Evolutionary conservation across 306 rosid species (phyloP), one percentile per base, ranked within the genome.

Genomic region (Cucumis cinereus): DNA sequence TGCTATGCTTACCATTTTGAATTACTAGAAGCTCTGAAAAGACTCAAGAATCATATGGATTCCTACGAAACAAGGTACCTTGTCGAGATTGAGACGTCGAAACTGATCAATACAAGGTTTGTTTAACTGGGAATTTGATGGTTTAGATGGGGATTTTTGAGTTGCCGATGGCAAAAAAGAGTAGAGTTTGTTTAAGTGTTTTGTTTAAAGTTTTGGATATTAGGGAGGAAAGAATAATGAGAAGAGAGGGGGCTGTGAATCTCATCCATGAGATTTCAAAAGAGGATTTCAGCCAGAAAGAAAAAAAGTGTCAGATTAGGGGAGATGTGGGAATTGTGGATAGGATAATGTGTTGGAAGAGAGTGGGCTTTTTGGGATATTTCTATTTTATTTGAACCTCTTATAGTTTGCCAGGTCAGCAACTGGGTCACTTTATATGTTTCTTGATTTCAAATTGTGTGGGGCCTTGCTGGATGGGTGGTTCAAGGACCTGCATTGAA

Each of bases 301-400:
- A 5, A 50, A 73, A 58, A 43, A 2, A 26, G 61, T 61, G 64
- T 77, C 23, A 71, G 83, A 71, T 73, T 75, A 81, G 80, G 85
- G 82, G 84, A 80, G 84, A 79, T 43, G 74, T 60, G 87, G 85
- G 87, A 83, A 83, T 86, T 85, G 55, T 89, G 90, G 92, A 90
- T 90, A 90, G 90, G 98, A 92, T 91, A 86, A 86, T 80, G 86
- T 81, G 80, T 74, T 58, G 71, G 60, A 49, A 47, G 36, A 30
- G 35, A 30, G 35, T 30, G 35, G 41, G 54, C 28, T 85, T 82
- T 84, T 74, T 79, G 3, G 72, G 79, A 83, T 74, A 19, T 80
- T 82, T 50, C 26, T 52, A 2, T 53, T 77, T 40, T 62, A 63
- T 70, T 74, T 33, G 9, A 62, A 49, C 86, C 86, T 82, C 81